Conservation (phyloP, 768 basidiomycete species). For the Mycena latifolia region DNA sequence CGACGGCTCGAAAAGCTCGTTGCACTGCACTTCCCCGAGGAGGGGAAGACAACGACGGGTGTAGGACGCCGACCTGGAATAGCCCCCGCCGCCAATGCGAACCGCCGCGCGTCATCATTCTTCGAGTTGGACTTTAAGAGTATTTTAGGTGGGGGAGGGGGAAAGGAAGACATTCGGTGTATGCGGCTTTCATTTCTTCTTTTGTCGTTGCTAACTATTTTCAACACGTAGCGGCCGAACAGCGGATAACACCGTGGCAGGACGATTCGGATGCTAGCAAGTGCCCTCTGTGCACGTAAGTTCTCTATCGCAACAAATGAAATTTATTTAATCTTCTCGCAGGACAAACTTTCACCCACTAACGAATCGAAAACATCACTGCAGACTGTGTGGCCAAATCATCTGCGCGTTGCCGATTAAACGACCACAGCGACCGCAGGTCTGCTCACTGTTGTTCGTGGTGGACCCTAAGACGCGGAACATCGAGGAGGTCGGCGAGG, state of each 20-base stretch:
- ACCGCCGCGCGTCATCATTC: constrained; percentile 72
- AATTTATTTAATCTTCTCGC: constrained; percentile 3
- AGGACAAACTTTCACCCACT: constrained; percentile 87
- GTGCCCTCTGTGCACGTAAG: constrained; percentile 90
- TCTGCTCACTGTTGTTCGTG: constrained; percentile 87
- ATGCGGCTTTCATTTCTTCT: constrained; percentile 31
- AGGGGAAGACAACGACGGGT: constrained; percentile 30
- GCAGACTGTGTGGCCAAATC: constrained; percentile 92
- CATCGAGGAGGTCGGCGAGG: constrained; percentile 89
- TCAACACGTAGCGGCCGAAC: constrained; percentile 74
- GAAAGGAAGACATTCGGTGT: constrained; percentile 81
- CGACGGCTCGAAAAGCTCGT: constrained; percentile 92
- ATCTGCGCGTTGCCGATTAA: constrained; percentile 91
- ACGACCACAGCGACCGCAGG: constrained; percentile 69
- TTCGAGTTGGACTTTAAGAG: constrained; percentile 79
- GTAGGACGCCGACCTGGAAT: constrained; percentile 33
- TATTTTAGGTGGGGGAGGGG: constrained; percentile 61
- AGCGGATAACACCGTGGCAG: constrained; percentile 95
- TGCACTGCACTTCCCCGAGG: constrained; percentile 71
- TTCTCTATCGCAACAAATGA: constrained; percentile 5
- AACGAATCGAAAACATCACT: constrained; percentile 96
- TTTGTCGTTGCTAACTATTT: background rate
- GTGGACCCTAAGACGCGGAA: constrained; percentile 82
- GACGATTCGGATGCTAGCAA: constrained; percentile 80
- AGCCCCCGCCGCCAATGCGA: constrained; percentile 37